A percentile compares a stretch with the other conserved stretches of the same genome.
Evolutionary conservation across 1,284 basidiomycete genomes (phyloP).

Genomic region (Coniferiporia sulphurascens): DNA sequence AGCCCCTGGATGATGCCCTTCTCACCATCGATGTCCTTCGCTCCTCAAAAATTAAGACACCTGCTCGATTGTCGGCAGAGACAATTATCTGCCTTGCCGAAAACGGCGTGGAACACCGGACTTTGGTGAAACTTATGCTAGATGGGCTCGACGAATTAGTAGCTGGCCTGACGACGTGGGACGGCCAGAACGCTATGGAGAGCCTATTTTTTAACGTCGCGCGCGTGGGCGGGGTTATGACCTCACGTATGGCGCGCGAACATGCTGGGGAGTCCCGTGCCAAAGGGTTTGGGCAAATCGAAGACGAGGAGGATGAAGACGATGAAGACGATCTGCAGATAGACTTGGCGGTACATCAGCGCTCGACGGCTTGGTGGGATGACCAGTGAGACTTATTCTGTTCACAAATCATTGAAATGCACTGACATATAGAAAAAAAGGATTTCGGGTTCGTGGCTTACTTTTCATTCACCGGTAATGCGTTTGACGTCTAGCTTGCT

Average conservation of each 20-base stretch:
- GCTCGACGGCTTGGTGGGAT: conserved; percentile 10
- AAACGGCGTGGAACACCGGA: conserved; percentile 39
- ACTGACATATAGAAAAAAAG: conserved; percentile 22
- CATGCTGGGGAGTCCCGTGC: conserved; percentile 40
- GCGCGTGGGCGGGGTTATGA: conserved; percentile 39
- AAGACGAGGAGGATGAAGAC: conserved; percentile 9
- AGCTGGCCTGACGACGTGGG: conserved; percentile 39
- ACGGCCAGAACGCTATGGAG: conserved; percentile 34
- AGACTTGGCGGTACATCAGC: neutral
- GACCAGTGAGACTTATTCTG: neutral
- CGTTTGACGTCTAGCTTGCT: too few species aligned
- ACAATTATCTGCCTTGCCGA: conserved; percentile 48
- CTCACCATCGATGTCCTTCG: conserved; percentile 46
- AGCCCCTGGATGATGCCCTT: conserved; percentile 34
- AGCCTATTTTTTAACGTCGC: conserved; percentile 38
- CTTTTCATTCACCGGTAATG: too few species aligned
- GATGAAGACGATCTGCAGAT: conserved; percentile 14
- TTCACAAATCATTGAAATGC: too few species aligned
- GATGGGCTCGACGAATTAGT: conserved; percentile 33
- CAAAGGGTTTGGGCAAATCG: conserved; percentile 30
- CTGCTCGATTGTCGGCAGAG: conserved; percentile 41
- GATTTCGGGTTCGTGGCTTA: conserved; percentile 21
- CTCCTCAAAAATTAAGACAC: conserved; percentile 36
- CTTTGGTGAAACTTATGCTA: conserved; percentile 36
- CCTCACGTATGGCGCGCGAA: conserved; percentile 39